These are phyloP conservation scores for Peniophora sp. DNA, from an alignment of 1,284 basidiomycete genomes.

Conservation along the genomic window DNA sequence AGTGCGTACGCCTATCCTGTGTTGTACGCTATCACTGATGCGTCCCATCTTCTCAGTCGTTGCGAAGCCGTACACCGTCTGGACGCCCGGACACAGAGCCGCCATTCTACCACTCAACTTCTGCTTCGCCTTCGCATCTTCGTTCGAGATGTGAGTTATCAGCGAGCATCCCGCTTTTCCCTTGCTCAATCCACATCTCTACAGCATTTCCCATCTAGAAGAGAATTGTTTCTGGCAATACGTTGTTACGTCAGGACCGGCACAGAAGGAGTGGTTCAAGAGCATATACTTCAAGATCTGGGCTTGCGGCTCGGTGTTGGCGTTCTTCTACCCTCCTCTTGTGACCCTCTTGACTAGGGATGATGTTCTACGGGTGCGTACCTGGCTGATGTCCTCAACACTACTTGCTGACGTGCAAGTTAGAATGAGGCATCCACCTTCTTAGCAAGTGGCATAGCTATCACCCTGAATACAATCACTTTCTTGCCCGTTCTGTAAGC, in stretches of 20 bases:
- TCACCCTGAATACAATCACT: constrained; percentile 56
- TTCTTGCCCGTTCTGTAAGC: constrained; percentile 62
- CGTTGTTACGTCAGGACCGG: constrained; percentile 54
- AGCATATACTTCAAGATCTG: constrained; percentile 65
- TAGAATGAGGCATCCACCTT: constrained; percentile 66
- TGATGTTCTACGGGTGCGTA: constrained; percentile 46
- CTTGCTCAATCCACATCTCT: background rate
- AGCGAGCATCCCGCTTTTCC: background rate
- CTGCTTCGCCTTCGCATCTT: constrained; percentile 56
- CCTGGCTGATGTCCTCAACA: background rate
- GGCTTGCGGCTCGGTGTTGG: constrained; percentile 53
- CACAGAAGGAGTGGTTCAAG: constrained; percentile 67
- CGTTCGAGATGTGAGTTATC: constrained; percentile 57
- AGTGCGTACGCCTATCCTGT: constrained; percentile 35
- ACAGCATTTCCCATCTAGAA: constrained; percentile 72
- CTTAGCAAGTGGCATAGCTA: constrained; percentile 59
- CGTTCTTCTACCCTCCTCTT: constrained; percentile 59
- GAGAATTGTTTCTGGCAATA: constrained; percentile 81
- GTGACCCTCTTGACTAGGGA: constrained; percentile 53
- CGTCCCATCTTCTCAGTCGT: constrained; percentile 33
- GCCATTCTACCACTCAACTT: constrained; percentile 59
- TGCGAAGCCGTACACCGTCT: constrained; percentile 53
- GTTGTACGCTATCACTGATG: background rate
- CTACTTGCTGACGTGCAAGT: background rate
- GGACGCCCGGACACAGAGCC: constrained; percentile 34